Percentiles rank a stretch among this genome's conserved stretches.
Conservation (phyloP, 345 rosid genomes). For the Rhodamnia rubescens region DNA sequence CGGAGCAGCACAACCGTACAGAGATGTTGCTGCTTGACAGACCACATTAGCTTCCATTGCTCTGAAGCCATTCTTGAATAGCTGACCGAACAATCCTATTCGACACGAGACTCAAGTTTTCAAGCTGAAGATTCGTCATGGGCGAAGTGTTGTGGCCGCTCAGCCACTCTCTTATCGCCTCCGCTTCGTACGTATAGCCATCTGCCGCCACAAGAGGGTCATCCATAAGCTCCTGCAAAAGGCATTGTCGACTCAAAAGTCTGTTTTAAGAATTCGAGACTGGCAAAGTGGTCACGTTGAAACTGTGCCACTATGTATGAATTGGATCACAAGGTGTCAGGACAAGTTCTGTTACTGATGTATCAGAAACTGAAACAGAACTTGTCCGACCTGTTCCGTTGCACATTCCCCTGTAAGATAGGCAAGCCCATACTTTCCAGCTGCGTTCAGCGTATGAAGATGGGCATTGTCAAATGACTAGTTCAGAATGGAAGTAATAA, state of each 20-base stretch:
- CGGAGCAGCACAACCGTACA: background rate
- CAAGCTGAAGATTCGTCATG: slow-evolving; percentile 47
- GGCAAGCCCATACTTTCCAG: background rate
- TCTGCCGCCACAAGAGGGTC: slow-evolving; percentile 84
- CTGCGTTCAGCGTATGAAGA: background rate
- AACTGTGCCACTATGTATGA: background rate
- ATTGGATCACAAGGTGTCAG: background rate
- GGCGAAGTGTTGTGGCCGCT: slow-evolving; percentile 64
- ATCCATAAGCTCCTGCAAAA: slow-evolving; percentile 64
- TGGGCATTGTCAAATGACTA: background rate
- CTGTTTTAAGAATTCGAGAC: too few relatives aligned
- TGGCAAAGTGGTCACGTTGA: background rate
- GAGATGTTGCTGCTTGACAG: background rate
- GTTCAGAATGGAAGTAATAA: background rate
- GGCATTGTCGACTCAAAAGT: background rate
- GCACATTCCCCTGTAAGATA: background rate
- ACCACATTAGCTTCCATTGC: background rate
- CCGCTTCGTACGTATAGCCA: slow-evolving; percentile 76
- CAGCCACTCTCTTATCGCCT: slow-evolving; percentile 68
- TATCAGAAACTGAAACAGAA: background rate
- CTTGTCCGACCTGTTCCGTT: background rate
- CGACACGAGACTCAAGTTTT: slow-evolving; percentile 30
- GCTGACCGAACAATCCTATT: slow-evolving; percentile 49
- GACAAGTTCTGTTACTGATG: background rate
- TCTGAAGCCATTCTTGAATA: slow-evolving; percentile 43